These are phyloP conservation scores for Schoenoplectus tabernaemontani DNA, from an alignment of 202 grass and related monocot species.

Conservation along the genomic window DNA sequence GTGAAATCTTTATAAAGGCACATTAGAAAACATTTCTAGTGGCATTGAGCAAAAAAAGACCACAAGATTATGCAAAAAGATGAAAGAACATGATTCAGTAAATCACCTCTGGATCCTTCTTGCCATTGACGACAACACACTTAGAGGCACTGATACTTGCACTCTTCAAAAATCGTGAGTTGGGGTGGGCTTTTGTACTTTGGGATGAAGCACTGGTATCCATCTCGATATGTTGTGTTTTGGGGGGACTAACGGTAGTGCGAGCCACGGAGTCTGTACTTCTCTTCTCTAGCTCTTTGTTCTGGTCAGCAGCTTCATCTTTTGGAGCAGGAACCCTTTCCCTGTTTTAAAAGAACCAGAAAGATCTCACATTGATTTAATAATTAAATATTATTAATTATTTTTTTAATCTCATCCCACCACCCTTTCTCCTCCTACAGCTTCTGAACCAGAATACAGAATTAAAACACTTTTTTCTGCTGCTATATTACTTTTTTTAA, in stretches of 20 bases:
- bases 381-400: too few relatives aligned
- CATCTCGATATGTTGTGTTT: constrained; percentile 29
- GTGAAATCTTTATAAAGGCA: not conserved
- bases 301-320: constrained; percentile 43
- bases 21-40: not conserved
- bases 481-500: not conserved
- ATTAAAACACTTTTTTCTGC: not conserved
- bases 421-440: not conserved
- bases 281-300: constrained; percentile 50
- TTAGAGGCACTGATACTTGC: constrained; percentile 95
- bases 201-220: constrained; percentile 17
- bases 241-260: constrained; percentile 52
- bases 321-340: constrained; percentile 75
- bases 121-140: constrained; percentile 50
- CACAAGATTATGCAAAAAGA: not conserved
- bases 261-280: constrained; percentile 43
- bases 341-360: constrained; percentile 36
- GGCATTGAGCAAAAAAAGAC: not conserved
- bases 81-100: not conserved
- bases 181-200: constrained; percentile 28
- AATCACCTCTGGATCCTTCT: constrained; percentile 53
- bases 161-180: constrained; percentile 63
- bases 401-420: not conserved
- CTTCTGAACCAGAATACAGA: constrained; percentile 14
- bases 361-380: too few relatives aligned